Evolutionary conservation across 2,329 filamentous ascomycete genomes (phyloP).

Genomic region (Botrytis elliptica): DNA sequence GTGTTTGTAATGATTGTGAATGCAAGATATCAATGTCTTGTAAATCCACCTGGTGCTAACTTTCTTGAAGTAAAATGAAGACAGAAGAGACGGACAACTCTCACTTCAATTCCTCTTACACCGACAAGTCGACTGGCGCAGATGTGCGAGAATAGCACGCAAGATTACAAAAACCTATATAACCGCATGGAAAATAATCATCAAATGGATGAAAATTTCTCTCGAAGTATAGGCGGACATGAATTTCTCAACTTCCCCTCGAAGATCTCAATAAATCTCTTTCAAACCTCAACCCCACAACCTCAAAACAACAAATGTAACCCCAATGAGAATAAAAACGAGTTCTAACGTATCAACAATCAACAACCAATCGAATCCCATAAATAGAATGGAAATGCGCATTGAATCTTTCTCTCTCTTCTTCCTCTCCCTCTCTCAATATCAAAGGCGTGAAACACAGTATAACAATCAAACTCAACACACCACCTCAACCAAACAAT

Average conservation of each 20-base stretch:
- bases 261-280: not conserved
- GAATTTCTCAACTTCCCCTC: not conserved
- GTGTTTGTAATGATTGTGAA: not conserved
- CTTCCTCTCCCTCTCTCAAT: not conserved
- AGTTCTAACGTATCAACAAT: not conserved
- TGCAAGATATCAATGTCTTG: not conserved
- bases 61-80: not conserved
- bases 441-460: fast-evolving
- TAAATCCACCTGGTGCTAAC: not conserved
- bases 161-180: not conserved
- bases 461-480: not conserved
- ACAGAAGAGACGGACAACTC: not conserved
- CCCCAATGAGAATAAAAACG: not conserved
- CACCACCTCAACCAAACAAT: not conserved
- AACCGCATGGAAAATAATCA: not conserved
- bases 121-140: not conserved
- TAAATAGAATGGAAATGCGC: not conserved
- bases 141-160: not conserved
- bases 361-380: not conserved
- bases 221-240: not conserved
- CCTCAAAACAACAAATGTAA: not conserved
- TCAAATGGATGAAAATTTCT: not conserved
- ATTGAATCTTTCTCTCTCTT: not conserved
- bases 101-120: not conserved
- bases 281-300: not conserved